Percentiles rank a stretch among this genome's conserved stretches.
Conservation (phyloP, 208 protist genomes). For the Herpetomonas samuelpessoai region DNA sequence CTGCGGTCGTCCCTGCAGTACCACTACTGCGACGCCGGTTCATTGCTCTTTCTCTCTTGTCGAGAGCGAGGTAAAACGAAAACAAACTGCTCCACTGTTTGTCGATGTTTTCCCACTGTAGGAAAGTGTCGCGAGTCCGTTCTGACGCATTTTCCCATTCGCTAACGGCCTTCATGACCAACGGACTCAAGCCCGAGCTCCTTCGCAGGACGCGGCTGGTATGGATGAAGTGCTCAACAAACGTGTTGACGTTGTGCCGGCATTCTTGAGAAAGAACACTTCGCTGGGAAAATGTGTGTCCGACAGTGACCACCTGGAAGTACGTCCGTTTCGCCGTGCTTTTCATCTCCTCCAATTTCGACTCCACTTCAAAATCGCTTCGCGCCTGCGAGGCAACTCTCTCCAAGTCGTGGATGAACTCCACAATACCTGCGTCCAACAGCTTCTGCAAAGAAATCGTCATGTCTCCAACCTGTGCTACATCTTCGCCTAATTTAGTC, state of each 20-base stretch:
- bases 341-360: constrained; percentile 79
- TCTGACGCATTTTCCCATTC: constrained; percentile 78
- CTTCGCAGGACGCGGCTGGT: constrained; percentile 46
- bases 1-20: constrained; percentile 2
- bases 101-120: constrained; percentile 42
- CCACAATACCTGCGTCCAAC: constrained; percentile 61
- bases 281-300: too few relatives aligned
- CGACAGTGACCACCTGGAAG: constrained; percentile 49
- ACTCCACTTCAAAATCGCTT: constrained; percentile 78
- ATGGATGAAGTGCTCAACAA: constrained; percentile 58
- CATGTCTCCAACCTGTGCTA: constrained; percentile 38
- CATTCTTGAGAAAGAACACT: constrained; percentile 24
- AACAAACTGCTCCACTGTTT: constrained; percentile 35
- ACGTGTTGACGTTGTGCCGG: constrained; percentile 23
- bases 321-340: constrained; percentile 76
- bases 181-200: constrained; percentile 43
- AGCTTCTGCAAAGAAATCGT: constrained; percentile 55
- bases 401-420: constrained; percentile 49
- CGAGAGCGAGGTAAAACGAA: constrained; percentile 17
- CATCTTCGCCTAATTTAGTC: constrained; percentile 45
- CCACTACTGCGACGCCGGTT: too few relatives aligned
- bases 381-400: constrained; percentile 64
- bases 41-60: constrained; percentile 13
- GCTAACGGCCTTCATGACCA: constrained; percentile 48
- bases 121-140: constrained; percentile 46